These are phyloP conservation scores for Ophiocordyceps camponoti-rufipedis DNA, from an alignment of 2,329 filamentous ascomycete genomes.

Conservation along the genomic window DNA sequence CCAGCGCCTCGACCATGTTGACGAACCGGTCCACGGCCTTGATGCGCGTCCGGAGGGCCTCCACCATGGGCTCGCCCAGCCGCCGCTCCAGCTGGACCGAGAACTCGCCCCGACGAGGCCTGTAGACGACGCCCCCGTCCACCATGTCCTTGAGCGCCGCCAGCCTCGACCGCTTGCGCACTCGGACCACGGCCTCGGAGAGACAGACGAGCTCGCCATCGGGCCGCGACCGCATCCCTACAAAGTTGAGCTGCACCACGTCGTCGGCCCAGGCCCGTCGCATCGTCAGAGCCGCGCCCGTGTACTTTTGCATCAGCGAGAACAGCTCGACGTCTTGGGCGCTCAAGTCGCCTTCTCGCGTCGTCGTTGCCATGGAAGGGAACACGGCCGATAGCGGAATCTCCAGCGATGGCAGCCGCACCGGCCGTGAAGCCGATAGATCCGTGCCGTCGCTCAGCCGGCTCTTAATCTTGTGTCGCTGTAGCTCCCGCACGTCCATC, in stretches of 20 bases:
- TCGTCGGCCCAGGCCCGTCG: constrained; percentile 38
- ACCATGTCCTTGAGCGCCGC: constrained; percentile 33
- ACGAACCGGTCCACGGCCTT: constrained; percentile 53
- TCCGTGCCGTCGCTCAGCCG: constrained; percentile 14
- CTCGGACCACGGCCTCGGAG: constrained; percentile 35
- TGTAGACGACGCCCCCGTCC: constrained; percentile 45
- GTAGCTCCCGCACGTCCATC: constrained; percentile 28
- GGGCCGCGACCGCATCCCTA: constrained; percentile 17
- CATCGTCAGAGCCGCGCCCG: constrained; percentile 5
- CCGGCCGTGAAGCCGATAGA: constrained; percentile 20
- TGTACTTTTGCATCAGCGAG: constrained; percentile 7
- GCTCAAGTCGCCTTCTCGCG: constrained; percentile 1
- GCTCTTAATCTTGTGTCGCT: constrained; percentile 24
- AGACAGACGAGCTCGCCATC: constrained; percentile 16
- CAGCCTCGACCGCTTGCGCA: constrained; percentile 35
- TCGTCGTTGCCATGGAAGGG: constrained; percentile 14
- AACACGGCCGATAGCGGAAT: constrained; percentile 29
- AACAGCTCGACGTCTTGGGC: constrained; percentile 6
- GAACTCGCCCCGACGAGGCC: constrained; percentile 40
- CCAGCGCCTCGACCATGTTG: constrained; percentile 48
- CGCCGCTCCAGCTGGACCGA: constrained; percentile 38
- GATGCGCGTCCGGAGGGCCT: constrained; percentile 39
- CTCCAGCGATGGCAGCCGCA: constrained; percentile 28
- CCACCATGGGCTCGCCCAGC: constrained; percentile 40
- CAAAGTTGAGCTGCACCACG: constrained; percentile 38